Evolutionary conservation across 352 stramenopile species (phyloP).

Genomic region (Pythium apleroticum): DNA sequence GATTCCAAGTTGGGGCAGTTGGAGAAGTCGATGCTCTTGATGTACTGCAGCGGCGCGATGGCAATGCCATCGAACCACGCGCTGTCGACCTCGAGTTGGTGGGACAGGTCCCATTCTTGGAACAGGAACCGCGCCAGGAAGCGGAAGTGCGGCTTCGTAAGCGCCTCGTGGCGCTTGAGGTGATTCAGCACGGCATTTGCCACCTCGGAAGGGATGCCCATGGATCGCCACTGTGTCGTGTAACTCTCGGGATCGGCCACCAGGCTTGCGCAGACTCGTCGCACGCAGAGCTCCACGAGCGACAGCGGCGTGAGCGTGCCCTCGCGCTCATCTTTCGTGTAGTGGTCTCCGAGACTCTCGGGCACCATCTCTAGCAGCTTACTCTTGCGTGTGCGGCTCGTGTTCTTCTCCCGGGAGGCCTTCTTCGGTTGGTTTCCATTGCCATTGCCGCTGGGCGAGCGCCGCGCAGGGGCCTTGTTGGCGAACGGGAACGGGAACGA

Average conservation of each 20-base stretch:
- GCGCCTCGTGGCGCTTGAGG: conserved; percentile 51
- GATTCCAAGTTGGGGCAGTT: conserved; percentile 54
- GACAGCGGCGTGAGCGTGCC: conserved; percentile 48
- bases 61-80: conserved; percentile 69
- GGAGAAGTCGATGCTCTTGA: conserved; percentile 59
- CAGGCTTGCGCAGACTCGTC: conserved; percentile 46
- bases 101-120: conserved; percentile 57
- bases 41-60: conserved; percentile 37
- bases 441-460: conserved; percentile 13
- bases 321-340: conserved; percentile 37
- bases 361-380: conserved; percentile 20
- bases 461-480: conserved; percentile 32
- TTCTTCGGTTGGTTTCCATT: conserved; percentile 2
- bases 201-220: conserved; percentile 32
- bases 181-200: conserved; percentile 48
- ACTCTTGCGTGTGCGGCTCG: background rate
- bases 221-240: conserved; percentile 23
- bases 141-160: conserved; percentile 60
- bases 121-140: conserved; percentile 47
- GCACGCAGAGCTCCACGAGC: conserved; percentile 58
- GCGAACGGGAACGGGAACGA: conserved; percentile 79
- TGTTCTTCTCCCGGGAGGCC: conserved; percentile 7
- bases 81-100: conserved; percentile 49
- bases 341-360: conserved; percentile 54
- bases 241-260: conserved; percentile 38